Conservation (phyloP, 768 basidiomycete genomes). For the Polyporus arcularius region DNA sequence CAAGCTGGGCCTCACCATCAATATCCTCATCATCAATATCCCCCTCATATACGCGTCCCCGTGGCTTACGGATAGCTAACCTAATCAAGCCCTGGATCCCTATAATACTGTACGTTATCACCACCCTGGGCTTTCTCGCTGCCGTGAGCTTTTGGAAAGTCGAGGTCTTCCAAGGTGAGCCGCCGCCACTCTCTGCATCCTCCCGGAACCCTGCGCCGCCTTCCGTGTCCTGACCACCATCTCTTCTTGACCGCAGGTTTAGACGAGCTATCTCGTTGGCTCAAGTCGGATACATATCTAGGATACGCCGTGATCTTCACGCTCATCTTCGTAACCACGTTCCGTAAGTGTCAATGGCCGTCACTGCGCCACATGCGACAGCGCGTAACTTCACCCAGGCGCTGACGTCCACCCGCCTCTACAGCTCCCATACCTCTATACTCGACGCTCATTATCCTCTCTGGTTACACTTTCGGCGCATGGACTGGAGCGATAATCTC, state of each 20-base stretch:
- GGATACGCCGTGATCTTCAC: constrained; percentile 80
- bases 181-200: constrained; percentile 15
- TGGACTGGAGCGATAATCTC: constrained; percentile 85
- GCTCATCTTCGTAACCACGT: constrained; percentile 84
- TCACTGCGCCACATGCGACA: constrained; percentile 4
- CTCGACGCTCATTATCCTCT: constrained; percentile 89
- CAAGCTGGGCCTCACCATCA: constrained; percentile 15
- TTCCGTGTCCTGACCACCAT: constrained; percentile 9
- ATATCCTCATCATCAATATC: constrained; percentile 12
- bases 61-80: constrained; percentile 53
- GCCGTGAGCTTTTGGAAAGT: constrained; percentile 84
- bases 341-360: constrained; percentile 58
- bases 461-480: constrained; percentile 88
- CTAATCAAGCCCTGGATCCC: constrained; percentile 77
- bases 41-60: constrained; percentile 30
- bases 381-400: constrained; percentile 19
- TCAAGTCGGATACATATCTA: constrained; percentile 67
- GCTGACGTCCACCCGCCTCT: constrained; percentile 6
- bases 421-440: constrained; percentile 89
- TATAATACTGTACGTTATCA: constrained; percentile 72
- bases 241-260: constrained; percentile 51
- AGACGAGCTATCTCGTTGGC: constrained; percentile 78
- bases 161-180: constrained; percentile 80
- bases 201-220: background rate
- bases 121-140: constrained; percentile 73